Conservation (phyloP, 495 filamentous ascomycete genomes). For the Neurospora terricola region DNA sequence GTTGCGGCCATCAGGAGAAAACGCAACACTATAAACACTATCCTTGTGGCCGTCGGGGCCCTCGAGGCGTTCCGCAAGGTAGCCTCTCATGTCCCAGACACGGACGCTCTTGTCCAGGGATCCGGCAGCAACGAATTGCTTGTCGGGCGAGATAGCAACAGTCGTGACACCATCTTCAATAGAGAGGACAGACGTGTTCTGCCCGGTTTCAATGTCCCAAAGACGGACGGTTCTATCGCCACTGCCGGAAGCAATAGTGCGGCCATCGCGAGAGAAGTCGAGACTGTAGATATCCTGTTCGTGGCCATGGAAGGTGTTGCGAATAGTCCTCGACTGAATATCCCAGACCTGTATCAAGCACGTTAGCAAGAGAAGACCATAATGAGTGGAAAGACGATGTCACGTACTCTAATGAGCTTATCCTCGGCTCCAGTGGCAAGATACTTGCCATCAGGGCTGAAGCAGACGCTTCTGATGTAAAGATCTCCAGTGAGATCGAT, state of each 20-base stretch:
- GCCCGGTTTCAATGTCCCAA: slow-evolving; percentile 74
- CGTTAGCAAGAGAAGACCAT: not conserved
- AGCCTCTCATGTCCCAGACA: slow-evolving; percentile 81
- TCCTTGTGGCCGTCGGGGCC: slow-evolving; percentile 83
- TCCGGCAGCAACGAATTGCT: slow-evolving; percentile 76
- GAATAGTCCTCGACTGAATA: slow-evolving; percentile 63
- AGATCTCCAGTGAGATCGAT: slow-evolving; percentile 78
- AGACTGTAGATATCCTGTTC: slow-evolving; percentile 94
- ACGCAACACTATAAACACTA: slow-evolving; percentile 86
- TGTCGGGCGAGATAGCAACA: slow-evolving; percentile 83
- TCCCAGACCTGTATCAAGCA: slow-evolving; percentile 65
- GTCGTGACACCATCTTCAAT: slow-evolving; percentile 90
- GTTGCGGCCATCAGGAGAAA: slow-evolving; percentile 78
- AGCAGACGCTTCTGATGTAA: slow-evolving; percentile 87
- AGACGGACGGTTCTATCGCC: slow-evolving; percentile 82
- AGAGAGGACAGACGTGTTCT: slow-evolving; percentile 63
- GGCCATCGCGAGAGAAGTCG: slow-evolving; percentile 78
- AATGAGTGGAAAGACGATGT: not conserved
- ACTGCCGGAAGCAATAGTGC: slow-evolving; percentile 80
- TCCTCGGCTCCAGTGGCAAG: slow-evolving; percentile 86
- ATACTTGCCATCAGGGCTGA: slow-evolving; percentile 83
- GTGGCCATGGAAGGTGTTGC: slow-evolving; percentile 73
- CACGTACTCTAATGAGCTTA: slow-evolving; percentile 76
- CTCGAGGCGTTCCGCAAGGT: slow-evolving; percentile 73
- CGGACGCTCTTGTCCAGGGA: slow-evolving; percentile 85